Evolutionary conservation across 179 eudicot species (phyloP).

Genomic region (Amaranthus tricolor): DNA sequence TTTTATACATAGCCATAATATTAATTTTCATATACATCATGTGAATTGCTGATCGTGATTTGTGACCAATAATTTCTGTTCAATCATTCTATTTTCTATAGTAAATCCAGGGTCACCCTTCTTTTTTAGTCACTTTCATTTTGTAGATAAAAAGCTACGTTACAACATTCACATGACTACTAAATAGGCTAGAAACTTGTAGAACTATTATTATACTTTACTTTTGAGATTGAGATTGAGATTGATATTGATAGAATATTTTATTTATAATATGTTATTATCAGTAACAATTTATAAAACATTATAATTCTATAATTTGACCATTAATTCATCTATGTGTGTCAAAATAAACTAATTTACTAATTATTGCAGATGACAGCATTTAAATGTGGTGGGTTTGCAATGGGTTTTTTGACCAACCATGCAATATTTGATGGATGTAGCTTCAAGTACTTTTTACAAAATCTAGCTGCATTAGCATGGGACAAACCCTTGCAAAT

Average conservation of each 20-base stretch:
- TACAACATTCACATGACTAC: background rate
- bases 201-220: too few relatives aligned
- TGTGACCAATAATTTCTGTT: background rate
- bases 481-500: conserved; percentile 47
- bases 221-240: too few relatives aligned
- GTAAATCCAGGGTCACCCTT: background rate
- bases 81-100: background rate
- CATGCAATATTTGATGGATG: conserved; percentile 71
- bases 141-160: too few relatives aligned
- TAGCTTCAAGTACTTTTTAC: conserved; percentile 60
- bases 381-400: conserved; percentile 85
- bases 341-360: too few relatives aligned
- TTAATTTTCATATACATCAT: conserved; percentile 7
- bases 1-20: too few relatives aligned
- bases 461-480: conserved; percentile 66
- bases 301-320: too few relatives aligned
- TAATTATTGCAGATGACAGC: conserved; percentile 51
- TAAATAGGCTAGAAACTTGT: too few relatives aligned
- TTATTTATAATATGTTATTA: too few relatives aligned
- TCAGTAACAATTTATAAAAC: too few relatives aligned
- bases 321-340: too few relatives aligned
- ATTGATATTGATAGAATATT: too few relatives aligned
- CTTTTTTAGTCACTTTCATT: too few relatives aligned
- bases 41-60: background rate
- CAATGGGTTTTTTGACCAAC: conserved; percentile 68